These are phyloP conservation scores for Aegilops longissima DNA, from an alignment of 176 grass and related monocot species.

Conservation along the genomic window DNA sequence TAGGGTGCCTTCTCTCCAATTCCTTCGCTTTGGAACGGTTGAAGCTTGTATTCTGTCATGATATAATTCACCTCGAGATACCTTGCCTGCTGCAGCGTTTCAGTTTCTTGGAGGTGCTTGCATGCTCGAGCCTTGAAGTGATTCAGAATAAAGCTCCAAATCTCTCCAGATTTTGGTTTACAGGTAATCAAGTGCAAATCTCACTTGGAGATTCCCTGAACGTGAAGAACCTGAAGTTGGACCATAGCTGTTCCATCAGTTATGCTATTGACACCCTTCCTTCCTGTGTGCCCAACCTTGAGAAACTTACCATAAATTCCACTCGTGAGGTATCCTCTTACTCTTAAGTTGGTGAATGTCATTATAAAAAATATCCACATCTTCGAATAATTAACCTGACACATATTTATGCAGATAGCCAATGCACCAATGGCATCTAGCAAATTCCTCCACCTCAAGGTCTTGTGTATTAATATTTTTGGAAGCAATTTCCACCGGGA, in stretches of 20 bases:
- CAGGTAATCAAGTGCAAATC: not conserved
- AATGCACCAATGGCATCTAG: not conserved
- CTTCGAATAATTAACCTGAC: not conserved
- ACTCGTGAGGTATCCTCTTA: not conserved
- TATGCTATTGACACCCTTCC: constrained; percentile 7
- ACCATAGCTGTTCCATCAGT: not conserved
- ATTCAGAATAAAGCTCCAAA: not conserved
- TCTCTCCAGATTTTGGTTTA: not conserved
- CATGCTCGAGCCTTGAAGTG: not conserved
- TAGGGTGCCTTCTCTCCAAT: not conserved
- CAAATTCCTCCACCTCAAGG: constrained; percentile 20
- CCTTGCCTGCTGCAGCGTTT: not conserved
- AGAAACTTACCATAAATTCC: not conserved
- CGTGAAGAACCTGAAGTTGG: not conserved
- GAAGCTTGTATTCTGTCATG: not conserved
- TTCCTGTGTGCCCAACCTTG: constrained; percentile 11
- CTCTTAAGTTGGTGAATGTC: not conserved
- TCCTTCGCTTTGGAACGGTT: not conserved
- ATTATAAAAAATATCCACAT: not conserved
- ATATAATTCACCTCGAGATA: not conserved
- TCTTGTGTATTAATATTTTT: not conserved
- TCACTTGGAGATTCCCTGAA: not conserved
- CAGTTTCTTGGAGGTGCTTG: not conserved
- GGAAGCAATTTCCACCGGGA: not conserved
- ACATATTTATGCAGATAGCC: not conserved